Base-by-base conservation (phyloP, 352 stramenopile genomes). In the Phytophthora colocasiae region DNA sequence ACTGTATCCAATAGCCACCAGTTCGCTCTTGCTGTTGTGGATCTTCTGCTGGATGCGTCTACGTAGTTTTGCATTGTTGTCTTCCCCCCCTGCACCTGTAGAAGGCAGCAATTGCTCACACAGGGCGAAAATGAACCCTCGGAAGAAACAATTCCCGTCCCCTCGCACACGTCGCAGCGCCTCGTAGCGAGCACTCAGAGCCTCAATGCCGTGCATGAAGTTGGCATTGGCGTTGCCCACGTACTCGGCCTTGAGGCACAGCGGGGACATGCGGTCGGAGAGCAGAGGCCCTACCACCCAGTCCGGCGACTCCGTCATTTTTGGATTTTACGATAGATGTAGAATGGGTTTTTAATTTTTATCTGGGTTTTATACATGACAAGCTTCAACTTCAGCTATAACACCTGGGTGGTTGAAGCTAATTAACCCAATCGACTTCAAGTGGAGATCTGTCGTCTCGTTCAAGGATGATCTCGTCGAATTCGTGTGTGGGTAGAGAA, bases 141-240 rank as follows among this genome's bases (percentile, higher is more conserved):
- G 87, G 70, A 97, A 97, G 73, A 97, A 97, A 69, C 91, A 97
- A 70, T 97, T 97, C 50, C 91, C 91, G 66, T 97, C 91, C 26
- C 91, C 88, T 11, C 91, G 87, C 50, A 97, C 90, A 39, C 85
- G 86, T 15, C 91, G 82, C 64, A 97, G 77, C 8, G 66, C 79
- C 44, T 78, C 74, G 75, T 97, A 97, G 24, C 73, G 76, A 41
- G 57, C 60, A 59, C 85, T 78, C 26, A 96, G 70, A 36, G 69
- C 75, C 3, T 88, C 77, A 58, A 94, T 91, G 51, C 84, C 84
- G 43, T 77, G 63, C 59, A 92, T 81, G 57, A 94, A 94, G 57
- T 90, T 89, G 26, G 51, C 53, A 54, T 92, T 92, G 27, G 74
- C 75, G 59, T 94, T 94, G 51, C 83, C 86, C 12, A 73, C 72